Conservation (phyloP, 805 yeast species). For the Saturnispora mendoncae region DNA sequence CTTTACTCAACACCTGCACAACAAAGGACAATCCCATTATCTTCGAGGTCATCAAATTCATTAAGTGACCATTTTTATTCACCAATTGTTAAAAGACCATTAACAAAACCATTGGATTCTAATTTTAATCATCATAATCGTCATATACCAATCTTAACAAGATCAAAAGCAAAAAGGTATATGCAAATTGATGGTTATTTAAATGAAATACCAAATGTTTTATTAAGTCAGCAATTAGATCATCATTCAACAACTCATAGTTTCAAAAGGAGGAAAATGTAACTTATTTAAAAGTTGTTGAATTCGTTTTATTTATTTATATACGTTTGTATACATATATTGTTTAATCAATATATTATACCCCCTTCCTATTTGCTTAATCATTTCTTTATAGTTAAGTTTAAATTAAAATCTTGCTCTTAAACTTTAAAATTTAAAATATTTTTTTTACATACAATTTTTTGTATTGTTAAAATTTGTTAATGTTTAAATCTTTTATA, state of each 20-base stretch:
- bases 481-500: neutral
- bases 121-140: neutral
- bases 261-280: constrained; percentile 5
- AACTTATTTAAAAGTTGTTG: neutral
- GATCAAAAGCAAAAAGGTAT: constrained; percentile 14
- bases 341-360: no score
- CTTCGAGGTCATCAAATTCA: constrained; percentile 9
- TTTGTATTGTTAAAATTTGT: no score
- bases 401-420: no score
- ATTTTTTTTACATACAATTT: no score
- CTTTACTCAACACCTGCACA: constrained; percentile 8
- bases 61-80: constrained; percentile 1
- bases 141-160: constrained; percentile 13
- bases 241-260: neutral
- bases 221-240: constrained; percentile 7
- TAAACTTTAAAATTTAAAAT: no score
- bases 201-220: constrained; percentile 8
- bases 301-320: neutral
- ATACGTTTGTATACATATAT: no score
- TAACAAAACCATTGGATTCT: neutral
- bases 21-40: neutral
- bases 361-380: no score
- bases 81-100: constrained; percentile 1
- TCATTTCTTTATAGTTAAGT: no score
- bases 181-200: constrained; percentile 4